Evolutionary conservation across 164 flowering plant species (phyloP), one percentile per base, ranked within the genome.

Genomic region (Santalum album): DNA sequence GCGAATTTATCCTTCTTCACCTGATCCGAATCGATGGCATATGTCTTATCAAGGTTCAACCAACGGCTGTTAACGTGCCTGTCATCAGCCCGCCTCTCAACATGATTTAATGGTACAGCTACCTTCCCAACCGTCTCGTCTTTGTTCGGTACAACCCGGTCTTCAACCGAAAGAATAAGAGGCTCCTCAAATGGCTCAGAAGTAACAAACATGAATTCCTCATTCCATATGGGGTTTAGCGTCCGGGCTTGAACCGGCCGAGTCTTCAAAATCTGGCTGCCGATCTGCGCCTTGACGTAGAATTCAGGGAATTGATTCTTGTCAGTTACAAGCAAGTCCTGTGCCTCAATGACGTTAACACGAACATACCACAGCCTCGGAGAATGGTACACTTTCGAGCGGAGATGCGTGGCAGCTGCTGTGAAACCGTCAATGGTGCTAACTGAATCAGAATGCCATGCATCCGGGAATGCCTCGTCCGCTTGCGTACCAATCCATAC

Each of bases 401-500:
- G 83, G 22, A 71, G 62, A 45, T 74, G 71, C 2, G 73, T 29
- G 3, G 57, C 51, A 17, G 62, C 50, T 29, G 40, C 27, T 2
- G 75, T 40, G 25, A 70, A 52, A 22, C 69, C 40, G 55, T 69
- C 76, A 23, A 29, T 29, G 2, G 72, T 64, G 40, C 58, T 24
- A 47, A 64, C 57, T 26, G 84, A 72, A 65, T 83, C 86, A 7
- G 86, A 75, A 60, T 80, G 84, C 76, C 76, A 75, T 25, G 90
- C 90, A 44, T 83, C 79, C 26, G 86, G 64, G 56, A 80, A 83
- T 2, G 86, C 81, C 58, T 83, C 89, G 48, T 83, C 89, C 51
- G 86, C 85, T 59, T 83, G 89, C 15, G 89, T 83, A 15, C 89
- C 89, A 39, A 60, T 56, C 89, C 89, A 83, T 17, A 83, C 78